These are phyloP conservation scores for Colletotrichum higginsianum DNA, from an alignment of 2,329 filamentous ascomycete species.

Conservation along the genomic window DNA sequence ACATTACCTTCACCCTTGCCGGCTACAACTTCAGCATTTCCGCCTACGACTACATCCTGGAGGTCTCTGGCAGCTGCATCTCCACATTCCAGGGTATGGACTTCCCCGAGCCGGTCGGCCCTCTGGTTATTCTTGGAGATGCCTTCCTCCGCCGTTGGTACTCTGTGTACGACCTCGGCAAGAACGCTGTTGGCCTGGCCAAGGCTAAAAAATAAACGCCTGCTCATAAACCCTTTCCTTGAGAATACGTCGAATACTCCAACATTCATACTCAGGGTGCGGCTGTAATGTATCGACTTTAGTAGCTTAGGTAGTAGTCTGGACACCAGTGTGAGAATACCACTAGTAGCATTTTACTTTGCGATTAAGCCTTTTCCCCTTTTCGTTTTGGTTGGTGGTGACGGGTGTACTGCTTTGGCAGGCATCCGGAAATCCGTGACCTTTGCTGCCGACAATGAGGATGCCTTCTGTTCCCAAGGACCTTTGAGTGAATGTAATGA, in stretches of 20 bases:
- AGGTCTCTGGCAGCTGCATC: constrained; percentile 95
- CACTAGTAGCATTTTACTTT: constrained; percentile 31
- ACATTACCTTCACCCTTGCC: constrained; percentile 90
- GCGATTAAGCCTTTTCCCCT: not conserved
- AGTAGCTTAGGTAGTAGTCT: constrained; percentile 37
- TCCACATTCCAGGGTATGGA: constrained; percentile 99
- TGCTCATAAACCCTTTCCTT: constrained; percentile 24
- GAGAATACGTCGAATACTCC: constrained; percentile 16
- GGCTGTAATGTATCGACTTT: constrained; percentile 38
- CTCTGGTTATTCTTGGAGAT: constrained; percentile 94
- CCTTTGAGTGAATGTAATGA: too few species aligned
- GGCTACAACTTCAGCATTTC: constrained; percentile 95
- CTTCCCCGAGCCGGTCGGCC: constrained; percentile 87
- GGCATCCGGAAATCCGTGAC: too few species aligned
- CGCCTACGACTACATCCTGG: constrained; percentile 93
- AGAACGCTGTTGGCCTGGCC: constrained; percentile 89
- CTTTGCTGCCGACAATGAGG: too few species aligned
- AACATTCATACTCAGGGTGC: constrained; percentile 13
- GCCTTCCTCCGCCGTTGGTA: constrained; percentile 90
- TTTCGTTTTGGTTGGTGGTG: too few species aligned
- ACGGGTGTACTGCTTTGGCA: not conserved
- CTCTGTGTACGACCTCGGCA: constrained; percentile 96
- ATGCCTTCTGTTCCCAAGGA: too few species aligned
- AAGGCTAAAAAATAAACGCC: constrained; percentile 74
- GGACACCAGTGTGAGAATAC: constrained; percentile 40